Evolutionary conservation across 1,284 basidiomycete species (phyloP).

Genomic region (Rhodotorula sp.): DNA sequence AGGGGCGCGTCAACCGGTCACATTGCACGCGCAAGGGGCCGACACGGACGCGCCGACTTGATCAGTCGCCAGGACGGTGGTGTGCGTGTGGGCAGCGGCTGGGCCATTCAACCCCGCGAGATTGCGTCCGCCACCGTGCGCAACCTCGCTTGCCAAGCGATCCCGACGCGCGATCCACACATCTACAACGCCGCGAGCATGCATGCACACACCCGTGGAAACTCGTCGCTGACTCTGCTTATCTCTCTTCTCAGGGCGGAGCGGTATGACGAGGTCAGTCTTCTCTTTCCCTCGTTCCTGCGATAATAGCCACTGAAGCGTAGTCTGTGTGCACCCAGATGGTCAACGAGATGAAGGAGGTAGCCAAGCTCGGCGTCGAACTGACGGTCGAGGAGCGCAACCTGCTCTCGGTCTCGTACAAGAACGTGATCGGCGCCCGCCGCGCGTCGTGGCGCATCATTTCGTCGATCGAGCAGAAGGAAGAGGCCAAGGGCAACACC

Average conservation of each 20-base stretch:
- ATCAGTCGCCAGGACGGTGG: too few relatives aligned
- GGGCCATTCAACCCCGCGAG: background rate
- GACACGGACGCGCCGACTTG: too few relatives aligned
- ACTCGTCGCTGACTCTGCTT: background rate
- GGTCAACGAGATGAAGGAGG: slow-evolving; percentile 42
- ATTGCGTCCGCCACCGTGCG: background rate
- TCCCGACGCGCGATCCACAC: background rate
- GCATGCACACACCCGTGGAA: background rate
- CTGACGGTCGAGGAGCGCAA: slow-evolving; percentile 99
- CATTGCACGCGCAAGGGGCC: too few relatives aligned
- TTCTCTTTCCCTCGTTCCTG: background rate
- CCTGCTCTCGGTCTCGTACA: slow-evolving; percentile 97
- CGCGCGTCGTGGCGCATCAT: slow-evolving; percentile 99
- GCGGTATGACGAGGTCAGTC: slow-evolving; percentile 33
- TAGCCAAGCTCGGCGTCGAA: slow-evolving; percentile 55
- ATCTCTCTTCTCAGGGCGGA: slow-evolving; percentile 17
- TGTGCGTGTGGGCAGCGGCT: too few relatives aligned
- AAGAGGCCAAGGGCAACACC: slow-evolving; percentile 99
- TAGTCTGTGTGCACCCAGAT: slow-evolving; percentile 6
- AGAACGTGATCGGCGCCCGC: slow-evolving; percentile 96
- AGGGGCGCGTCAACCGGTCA: too few relatives aligned
- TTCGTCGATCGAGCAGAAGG: slow-evolving; percentile 99
- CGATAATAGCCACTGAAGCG: background rate
- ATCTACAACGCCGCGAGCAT: background rate
- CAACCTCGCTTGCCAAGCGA: background rate